phyloP scores from a whole-genome alignment of 2,329 filamentous ascomycete species.

The Emergomyces pasteurianus region DNA sequence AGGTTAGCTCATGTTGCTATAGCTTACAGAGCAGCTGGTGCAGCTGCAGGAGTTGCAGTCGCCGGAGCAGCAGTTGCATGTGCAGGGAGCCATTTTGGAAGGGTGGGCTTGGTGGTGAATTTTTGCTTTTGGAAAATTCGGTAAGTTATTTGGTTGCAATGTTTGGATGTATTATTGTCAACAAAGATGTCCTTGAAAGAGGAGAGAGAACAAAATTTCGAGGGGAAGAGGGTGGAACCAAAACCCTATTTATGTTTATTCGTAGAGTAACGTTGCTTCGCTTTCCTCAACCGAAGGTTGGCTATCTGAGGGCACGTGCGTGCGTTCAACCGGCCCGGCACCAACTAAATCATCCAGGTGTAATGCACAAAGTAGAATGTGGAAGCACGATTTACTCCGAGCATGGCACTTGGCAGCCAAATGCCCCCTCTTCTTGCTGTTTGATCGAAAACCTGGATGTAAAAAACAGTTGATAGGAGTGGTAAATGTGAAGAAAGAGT shows the following conservation, averaged over 20 bases:
- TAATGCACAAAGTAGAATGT: neutral
- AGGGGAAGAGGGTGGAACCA: neutral
- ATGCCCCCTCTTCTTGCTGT: neutral
- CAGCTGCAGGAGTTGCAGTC: slow-evolving; percentile 31
- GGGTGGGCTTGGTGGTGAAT: slow-evolving; percentile 9
- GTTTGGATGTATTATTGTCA: neutral
- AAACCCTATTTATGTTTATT: slow-evolving; percentile 2
- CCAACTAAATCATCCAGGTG: too few relatives aligned
- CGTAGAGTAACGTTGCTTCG: too few relatives aligned
- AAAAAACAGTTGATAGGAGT: neutral
- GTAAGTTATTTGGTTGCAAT: neutral
- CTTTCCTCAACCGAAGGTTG: too few relatives aligned
- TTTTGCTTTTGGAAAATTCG: slow-evolving; percentile 6
- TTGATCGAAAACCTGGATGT: neutral
- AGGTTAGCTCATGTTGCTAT: neutral
- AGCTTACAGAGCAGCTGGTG: slow-evolving; percentile 26
- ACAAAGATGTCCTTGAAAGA: neutral
- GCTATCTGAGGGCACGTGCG: neutral
- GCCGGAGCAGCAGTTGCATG: slow-evolving; percentile 31
- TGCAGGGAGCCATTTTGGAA: slow-evolving; percentile 30
- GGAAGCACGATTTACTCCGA: neutral
- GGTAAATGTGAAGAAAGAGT: neutral
- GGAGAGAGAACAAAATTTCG: neutral
- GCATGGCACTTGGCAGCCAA: neutral
- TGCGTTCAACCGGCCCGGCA: neutral